Conservation (phyloP, 2,329 filamentous ascomycete species). For the Pseudocercospora crystallina region DNA sequence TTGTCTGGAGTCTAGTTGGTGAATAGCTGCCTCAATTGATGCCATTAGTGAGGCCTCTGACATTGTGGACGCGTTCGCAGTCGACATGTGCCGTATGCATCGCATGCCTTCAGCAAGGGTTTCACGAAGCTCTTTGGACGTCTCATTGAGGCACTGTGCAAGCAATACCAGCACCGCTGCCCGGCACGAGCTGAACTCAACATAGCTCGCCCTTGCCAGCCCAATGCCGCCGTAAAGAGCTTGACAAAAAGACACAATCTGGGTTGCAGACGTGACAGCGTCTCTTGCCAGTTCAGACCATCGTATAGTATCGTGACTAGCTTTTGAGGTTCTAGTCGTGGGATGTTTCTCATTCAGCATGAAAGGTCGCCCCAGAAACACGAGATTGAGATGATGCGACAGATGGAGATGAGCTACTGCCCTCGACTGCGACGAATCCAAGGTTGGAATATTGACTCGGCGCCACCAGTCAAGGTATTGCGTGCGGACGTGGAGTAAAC, state of each 20-base stretch:
- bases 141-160: conserved; percentile 33
- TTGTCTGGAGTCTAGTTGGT: conserved; percentile 9
- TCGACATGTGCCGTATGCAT: conserved; percentile 36
- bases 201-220: conserved; percentile 37
- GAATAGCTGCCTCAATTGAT: conserved; percentile 28
- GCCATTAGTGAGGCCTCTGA: conserved; percentile 37
- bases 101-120: conserved; percentile 30
- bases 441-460: conserved; percentile 3
- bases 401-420: conserved; percentile 16
- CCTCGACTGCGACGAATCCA: conserved; percentile 1
- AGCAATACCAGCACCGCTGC: conserved; percentile 38
- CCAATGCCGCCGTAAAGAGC: conserved; percentile 28
- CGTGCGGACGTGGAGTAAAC: conserved; percentile 14
- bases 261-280: conserved; percentile 31
- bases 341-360: conserved; percentile 10
- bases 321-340: not conserved
- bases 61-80: conserved; percentile 33
- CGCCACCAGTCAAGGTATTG: conserved; percentile 18
- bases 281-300: conserved; percentile 27
- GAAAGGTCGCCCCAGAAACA: conserved; percentile 21
- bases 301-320: not conserved
- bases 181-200: conserved; percentile 39
- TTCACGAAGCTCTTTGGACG: conserved; percentile 25
- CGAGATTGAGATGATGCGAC: conserved; percentile 15
- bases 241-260: conserved; percentile 31